These are phyloP conservation scores for Lolium perenne DNA, from an alignment of 176 grass and related monocot species.

Conservation along the genomic window DNA sequence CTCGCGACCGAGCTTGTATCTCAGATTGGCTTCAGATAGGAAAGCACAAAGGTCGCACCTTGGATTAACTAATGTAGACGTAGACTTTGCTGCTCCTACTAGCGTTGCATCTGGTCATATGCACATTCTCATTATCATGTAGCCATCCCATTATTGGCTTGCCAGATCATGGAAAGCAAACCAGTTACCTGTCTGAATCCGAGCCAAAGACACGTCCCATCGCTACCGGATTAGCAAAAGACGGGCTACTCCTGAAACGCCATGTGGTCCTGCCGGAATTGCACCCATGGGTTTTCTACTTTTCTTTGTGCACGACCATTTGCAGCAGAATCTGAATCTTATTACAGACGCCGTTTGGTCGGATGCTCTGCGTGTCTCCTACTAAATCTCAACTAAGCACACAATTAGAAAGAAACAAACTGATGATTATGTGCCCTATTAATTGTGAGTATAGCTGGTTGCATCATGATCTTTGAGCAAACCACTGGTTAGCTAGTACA, in stretches of 20 bases:
- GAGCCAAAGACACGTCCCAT: conserved; percentile 30
- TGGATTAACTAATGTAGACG: too few species aligned
- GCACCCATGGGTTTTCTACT: conserved; percentile 9
- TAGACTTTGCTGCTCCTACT: too few species aligned
- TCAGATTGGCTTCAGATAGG: too few species aligned
- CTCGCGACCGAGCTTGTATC: too few species aligned
- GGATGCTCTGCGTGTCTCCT: background rate
- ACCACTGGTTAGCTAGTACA: background rate
- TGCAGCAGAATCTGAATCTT: conserved; percentile 34
- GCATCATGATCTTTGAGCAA: too few species aligned
- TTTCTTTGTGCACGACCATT: conserved; percentile 13
- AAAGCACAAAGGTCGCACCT: too few species aligned
- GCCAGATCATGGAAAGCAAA: conserved; percentile 41
- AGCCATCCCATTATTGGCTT: conserved; percentile 26
- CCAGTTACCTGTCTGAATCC: background rate
- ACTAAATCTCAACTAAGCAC: background rate
- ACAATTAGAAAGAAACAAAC: background rate
- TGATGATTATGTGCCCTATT: too few species aligned
- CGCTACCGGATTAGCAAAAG: conserved; percentile 54
- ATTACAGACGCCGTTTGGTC: conserved; percentile 39
- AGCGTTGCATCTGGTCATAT: too few species aligned
- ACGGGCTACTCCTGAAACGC: background rate
- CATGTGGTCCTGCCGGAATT: conserved; percentile 43
- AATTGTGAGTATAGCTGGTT: too few species aligned
- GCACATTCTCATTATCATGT: too few species aligned